Evolutionary conservation across 768 basidiomycete genomes (phyloP).

Genomic region (Cytidiella melzeri): DNA sequence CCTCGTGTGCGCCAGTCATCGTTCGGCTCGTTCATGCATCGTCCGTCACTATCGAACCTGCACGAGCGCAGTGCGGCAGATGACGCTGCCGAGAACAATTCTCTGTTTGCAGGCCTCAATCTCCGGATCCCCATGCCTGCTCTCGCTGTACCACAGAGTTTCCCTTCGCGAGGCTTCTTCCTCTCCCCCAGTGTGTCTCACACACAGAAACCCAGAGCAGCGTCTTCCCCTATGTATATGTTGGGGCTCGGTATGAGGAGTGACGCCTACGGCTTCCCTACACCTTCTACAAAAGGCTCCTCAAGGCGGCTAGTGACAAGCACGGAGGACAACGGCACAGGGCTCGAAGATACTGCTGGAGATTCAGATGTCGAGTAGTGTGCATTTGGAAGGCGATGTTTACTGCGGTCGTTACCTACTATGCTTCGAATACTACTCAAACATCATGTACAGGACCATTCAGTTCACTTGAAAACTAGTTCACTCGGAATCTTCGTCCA

Average conservation of each 20-base stretch:
- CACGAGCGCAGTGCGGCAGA: background rate
- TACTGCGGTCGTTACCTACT: background rate
- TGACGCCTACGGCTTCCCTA: conserved; percentile 22
- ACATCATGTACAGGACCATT: background rate
- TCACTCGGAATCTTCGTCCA: conserved; percentile 22
- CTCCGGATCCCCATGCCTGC: conserved; percentile 58
- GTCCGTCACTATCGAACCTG: background rate
- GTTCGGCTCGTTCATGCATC: conserved; percentile 18
- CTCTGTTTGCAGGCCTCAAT: conserved; percentile 41
- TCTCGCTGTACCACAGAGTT: conserved; percentile 20
- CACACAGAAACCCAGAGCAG: conserved; percentile 34
- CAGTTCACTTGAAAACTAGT: background rate
- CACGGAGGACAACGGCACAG: conserved; percentile 5
- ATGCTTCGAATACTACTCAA: background rate
- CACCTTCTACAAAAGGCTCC: conserved; percentile 7
- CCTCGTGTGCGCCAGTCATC: conserved; percentile 53
- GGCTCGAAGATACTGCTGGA: conserved; percentile 1
- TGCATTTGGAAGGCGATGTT: background rate
- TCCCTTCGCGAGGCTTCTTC: conserved; percentile 8
- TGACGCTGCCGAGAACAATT: conserved; percentile 10
- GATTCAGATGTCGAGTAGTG: conserved; percentile 16
- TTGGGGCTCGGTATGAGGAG: conserved; percentile 49
- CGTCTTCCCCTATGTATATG: conserved; percentile 55
- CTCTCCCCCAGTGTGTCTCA: conserved; percentile 17
- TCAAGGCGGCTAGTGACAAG: conserved; percentile 7